Evolutionary conservation across 805 yeast species (phyloP), one percentile per base, ranked within the genome.

Genomic region (Saturnispora galanensis): DNA sequence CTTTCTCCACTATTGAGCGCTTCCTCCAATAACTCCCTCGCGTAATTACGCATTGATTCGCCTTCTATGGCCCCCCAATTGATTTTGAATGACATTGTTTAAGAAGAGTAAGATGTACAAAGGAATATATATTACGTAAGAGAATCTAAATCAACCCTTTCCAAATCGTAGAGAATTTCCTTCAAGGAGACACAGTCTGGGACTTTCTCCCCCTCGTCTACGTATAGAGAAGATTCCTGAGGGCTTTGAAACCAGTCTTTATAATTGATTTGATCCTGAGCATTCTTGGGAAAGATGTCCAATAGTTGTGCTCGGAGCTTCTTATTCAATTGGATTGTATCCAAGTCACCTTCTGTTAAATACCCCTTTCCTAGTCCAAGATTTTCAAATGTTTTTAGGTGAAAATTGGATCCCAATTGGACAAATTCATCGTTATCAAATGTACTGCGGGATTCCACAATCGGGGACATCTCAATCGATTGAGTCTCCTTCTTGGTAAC

Each of bases 11-110:
- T 76, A 56, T 84, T 84, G 35, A 84, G 68, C 0, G 90, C 84
- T 47, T 77, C 82, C 29, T 84, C 80, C 13, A 84, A 64, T 35
- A 84, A 66, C 44, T 79, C 81, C 42, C 71, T 71, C 7, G 85
- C 76, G 73, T 84, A 81, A 28, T 67, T 64, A 26, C 78, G 69
- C 51, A 81, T 67, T 30, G 80, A 71, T 41, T 78, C 80, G 46
- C 79, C 71, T 51, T 84, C 86, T 35, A 85, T 69, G 8, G 84
- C 71, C 49, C 74, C 72, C 95, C 95, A 85, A 61, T 81, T 76
- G 50, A 84, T 80, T 49, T 80, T 75, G 56, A 86, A 84, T 7
- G 93, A 82, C 94, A 84, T 84, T 10, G 16, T 38, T 7, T 3
- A 13, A 12, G 16, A 28, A 4, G 12, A 28, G 16, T 9, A 38